Evolutionary conservation across 2,329 filamentous ascomycete species (phyloP).

Genomic region (Gaeumannomyces tritici): DNA sequence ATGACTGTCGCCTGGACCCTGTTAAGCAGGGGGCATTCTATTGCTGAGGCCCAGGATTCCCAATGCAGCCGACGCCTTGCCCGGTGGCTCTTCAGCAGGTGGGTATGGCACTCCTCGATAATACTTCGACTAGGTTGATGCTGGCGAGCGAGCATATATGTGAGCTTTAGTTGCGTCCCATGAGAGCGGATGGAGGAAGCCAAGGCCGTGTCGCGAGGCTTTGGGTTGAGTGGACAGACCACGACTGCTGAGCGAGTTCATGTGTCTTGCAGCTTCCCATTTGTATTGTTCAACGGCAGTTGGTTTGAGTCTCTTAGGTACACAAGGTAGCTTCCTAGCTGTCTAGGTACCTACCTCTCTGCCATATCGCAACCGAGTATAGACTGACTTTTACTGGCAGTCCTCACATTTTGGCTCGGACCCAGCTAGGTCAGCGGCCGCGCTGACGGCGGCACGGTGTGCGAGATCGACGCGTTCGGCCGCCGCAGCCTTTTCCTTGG

Average conservation of each 20-base stretch:
- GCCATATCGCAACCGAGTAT: not conserved
- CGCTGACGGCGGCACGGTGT: not conserved
- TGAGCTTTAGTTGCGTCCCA: not conserved
- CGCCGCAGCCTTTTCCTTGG: too few relatives aligned
- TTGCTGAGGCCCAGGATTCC: not conserved
- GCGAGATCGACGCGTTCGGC: not conserved
- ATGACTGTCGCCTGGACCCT: slow-evolving; percentile 1
- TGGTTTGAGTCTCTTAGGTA: not conserved
- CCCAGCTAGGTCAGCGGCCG: too few relatives aligned
- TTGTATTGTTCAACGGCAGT: not conserved
- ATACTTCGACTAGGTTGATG: not conserved
- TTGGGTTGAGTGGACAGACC: not conserved
- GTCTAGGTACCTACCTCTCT: not conserved
- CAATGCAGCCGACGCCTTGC: not conserved
- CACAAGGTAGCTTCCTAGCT: too few relatives aligned
- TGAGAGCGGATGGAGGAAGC: not conserved
- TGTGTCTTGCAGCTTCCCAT: not conserved
- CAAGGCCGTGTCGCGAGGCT: not conserved
- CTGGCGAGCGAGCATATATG: not conserved
- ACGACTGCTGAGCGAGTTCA: not conserved
- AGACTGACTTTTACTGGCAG: not conserved
- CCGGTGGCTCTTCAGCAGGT: not conserved
- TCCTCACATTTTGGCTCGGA: not conserved
- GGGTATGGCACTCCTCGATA: not conserved
- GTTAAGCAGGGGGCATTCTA: not conserved